Percentiles rank a stretch among this genome's conserved stretches.
Evolutionary conservation across 1,284 basidiomycete genomes (phyloP).

Genomic region (Mycosarcoma mackinlayi): DNA sequence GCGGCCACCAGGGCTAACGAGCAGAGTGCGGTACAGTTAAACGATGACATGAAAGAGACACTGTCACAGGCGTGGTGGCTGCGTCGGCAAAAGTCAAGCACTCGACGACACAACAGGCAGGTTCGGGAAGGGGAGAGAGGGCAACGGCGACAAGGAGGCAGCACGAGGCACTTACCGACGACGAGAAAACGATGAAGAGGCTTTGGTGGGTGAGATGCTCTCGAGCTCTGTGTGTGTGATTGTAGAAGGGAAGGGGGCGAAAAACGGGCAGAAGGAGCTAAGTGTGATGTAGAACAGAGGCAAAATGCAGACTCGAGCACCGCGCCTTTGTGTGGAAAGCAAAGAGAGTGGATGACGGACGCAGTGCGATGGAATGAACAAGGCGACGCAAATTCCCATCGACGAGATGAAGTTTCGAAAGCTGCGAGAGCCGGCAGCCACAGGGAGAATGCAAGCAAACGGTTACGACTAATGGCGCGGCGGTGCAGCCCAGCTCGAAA

Average conservation of each 20-base stretch:
- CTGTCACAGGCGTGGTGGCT: conserved; percentile 9
- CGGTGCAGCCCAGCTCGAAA: too few species aligned
- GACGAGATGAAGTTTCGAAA: conserved; percentile 38
- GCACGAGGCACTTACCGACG: conserved; percentile 34
- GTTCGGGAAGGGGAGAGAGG: conserved; percentile 14
- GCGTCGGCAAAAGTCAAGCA: conserved; percentile 16
- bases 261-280: conserved; percentile 9
- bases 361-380: conserved; percentile 27
- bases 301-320: conserved; percentile 37
- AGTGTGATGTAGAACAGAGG: conserved; percentile 41
- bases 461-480: background rate
- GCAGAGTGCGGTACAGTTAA: background rate
- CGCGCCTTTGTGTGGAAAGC: conserved; percentile 17
- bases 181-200: conserved; percentile 17
- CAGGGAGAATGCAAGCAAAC: background rate
- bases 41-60: conserved; percentile 13
- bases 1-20: background rate
- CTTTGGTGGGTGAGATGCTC: conserved; percentile 36
- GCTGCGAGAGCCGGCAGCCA: conserved; percentile 19
- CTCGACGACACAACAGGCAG: background rate
- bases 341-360: conserved; percentile 15
- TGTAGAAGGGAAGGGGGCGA: conserved; percentile 18
- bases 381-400: conserved; percentile 18
- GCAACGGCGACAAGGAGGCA: background rate
- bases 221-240: conserved; percentile 31